Evolutionary conservation across 163 green algal species (phyloP).

Genomic region (Prototheca wickerhamii): DNA sequence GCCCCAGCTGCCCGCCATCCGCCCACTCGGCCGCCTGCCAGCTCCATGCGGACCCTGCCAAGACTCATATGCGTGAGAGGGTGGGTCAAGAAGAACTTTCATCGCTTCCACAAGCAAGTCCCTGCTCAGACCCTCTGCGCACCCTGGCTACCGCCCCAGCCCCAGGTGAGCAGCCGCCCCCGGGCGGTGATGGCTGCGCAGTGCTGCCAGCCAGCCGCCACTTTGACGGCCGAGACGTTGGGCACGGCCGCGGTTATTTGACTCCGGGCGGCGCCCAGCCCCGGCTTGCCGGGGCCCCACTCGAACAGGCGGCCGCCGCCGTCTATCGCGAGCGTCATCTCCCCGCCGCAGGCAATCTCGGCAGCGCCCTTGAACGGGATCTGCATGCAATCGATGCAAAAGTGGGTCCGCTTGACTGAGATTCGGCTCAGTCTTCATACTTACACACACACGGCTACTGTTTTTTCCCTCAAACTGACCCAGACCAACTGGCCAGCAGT

Average conservation of each 20-base stretch:
- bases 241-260: neutral
- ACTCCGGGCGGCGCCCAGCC: too few species aligned
- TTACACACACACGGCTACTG: neutral
- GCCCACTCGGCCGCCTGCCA: slow-evolving; percentile 7
- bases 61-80: neutral
- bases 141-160: slow-evolving; percentile 44
- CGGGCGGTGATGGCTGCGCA: slow-evolving; percentile 5
- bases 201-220: slow-evolving; percentile 18
- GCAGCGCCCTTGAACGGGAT: neutral
- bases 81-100: neutral
- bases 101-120: neutral
- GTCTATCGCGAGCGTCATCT: neutral
- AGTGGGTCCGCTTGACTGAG: too few species aligned
- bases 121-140: too few species aligned
- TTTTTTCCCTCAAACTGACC: too few species aligned
- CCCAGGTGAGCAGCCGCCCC: slow-evolving; percentile 27
- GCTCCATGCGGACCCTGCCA: slow-evolving; percentile 9
- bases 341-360: neutral
- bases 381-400: too few species aligned
- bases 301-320: neutral
- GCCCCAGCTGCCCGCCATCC: slow-evolving; percentile 52
- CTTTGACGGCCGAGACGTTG: neutral
- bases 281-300: neutral
- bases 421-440: too few species aligned
- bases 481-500: too few species aligned